These are phyloP conservation scores for Mucor lusitanicus DNA, from an alignment of 371 early-diverging fungal species.

Conservation along the genomic window DNA sequence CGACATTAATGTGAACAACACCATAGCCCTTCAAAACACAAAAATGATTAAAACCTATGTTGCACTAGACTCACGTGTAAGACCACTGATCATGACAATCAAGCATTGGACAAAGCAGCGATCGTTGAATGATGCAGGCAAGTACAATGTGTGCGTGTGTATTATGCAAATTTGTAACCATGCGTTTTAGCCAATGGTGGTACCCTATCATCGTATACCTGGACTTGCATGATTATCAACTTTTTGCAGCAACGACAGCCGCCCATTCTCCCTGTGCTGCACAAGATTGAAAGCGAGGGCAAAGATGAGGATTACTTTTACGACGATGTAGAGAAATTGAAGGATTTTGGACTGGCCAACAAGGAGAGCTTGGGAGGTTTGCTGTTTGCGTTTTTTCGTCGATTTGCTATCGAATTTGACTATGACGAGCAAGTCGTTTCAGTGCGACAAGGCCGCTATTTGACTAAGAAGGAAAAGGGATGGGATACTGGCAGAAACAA, in stretches of 20 bases:
- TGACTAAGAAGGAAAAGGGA: conserved; percentile 79
- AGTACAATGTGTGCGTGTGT: background rate
- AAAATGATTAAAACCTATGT: conserved; percentile 77
- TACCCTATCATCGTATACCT: conserved; percentile 91
- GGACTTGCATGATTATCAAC: conserved; percentile 89
- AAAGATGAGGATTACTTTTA: conserved; percentile 64
- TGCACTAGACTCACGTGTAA: conserved; percentile 77
- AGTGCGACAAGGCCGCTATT: conserved; percentile 72
- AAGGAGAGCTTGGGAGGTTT: conserved; percentile 77
- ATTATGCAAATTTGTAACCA: background rate
- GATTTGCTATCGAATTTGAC: conserved; percentile 80
- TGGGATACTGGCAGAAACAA: conserved; percentile 67
- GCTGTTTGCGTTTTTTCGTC: conserved; percentile 83
- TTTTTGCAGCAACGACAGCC: conserved; percentile 90
- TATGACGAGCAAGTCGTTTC: conserved; percentile 79
- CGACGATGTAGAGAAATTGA: conserved; percentile 61
- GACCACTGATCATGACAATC: conserved; percentile 72
- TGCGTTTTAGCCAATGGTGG: conserved; percentile 76
- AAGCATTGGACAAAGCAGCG: conserved; percentile 85
- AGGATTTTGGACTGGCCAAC: conserved; percentile 71
- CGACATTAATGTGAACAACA: conserved; percentile 86
- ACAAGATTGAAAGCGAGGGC: conserved; percentile 6
- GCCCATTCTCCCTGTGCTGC: conserved; percentile 86
- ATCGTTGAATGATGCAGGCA: conserved; percentile 71
- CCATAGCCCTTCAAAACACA: conserved; percentile 79